Percentiles rank a stretch among this genome's conserved stretches.
These are phyloP conservation scores for Takashimella koratensis DNA, from an alignment of 1,284 basidiomycete species.

Conservation along the genomic window DNA sequence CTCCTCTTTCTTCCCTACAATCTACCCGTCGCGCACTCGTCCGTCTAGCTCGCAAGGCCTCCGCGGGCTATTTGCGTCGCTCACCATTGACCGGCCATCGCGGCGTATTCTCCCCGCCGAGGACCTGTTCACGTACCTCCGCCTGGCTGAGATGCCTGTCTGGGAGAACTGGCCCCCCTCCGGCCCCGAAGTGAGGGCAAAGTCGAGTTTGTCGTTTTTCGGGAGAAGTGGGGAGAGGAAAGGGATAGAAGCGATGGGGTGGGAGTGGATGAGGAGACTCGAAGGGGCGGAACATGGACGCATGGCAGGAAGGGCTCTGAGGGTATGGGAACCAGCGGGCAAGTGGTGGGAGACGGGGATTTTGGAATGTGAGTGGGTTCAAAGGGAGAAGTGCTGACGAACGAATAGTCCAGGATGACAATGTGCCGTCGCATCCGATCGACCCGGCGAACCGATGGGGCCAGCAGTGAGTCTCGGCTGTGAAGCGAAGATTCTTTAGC, in stretches of 20 bases:
- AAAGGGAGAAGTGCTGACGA: conserved; percentile 7
- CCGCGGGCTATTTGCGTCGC: conserved; percentile 29
- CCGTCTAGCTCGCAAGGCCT: conserved; percentile 6
- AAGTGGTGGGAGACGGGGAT: conserved; percentile 20
- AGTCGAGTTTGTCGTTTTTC: not conserved
- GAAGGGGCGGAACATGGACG: conserved; percentile 19
- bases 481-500: not conserved
- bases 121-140: conserved; percentile 34
- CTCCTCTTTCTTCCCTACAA: not conserved
- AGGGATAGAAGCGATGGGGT: conserved; percentile 33
- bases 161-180: conserved; percentile 38
- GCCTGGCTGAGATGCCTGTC: conserved; percentile 19
- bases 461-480: conserved; percentile 28
- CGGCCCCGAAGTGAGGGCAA: not conserved
- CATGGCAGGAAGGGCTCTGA: conserved; percentile 12
- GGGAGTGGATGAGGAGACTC: conserved; percentile 28
- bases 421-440: conserved; percentile 34
- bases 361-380: conserved; percentile 21
- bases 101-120: conserved; percentile 28
- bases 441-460: conserved; percentile 37
- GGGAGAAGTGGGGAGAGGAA: conserved; percentile 9
- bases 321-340: conserved; percentile 17
- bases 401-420: conserved; percentile 28
- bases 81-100: conserved; percentile 16
- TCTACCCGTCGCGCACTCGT: not conserved